phyloP scores from a whole-genome alignment of 192 early-diverging fungal species.

The Oehlia diaphana region DNA sequence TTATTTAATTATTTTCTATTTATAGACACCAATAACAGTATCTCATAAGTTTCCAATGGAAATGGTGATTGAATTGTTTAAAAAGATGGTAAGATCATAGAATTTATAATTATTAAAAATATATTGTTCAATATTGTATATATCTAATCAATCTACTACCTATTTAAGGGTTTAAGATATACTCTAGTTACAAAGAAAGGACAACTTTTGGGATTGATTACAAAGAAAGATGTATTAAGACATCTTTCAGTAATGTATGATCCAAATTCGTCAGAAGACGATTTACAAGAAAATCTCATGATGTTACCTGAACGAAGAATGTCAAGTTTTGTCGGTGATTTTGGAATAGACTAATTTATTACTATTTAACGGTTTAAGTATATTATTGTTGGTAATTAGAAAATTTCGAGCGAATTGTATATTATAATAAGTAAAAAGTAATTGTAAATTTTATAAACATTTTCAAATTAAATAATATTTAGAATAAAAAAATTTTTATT shows the following conservation, averaged over 20 bases:
- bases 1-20: not conserved
- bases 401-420: too few relatives aligned
- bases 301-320: conserved; percentile 23
- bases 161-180: conserved; percentile 57
- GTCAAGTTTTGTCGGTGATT: conserved; percentile 13
- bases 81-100: conserved; percentile 50
- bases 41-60: conserved; percentile 62
- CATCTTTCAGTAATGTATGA: conserved; percentile 43
- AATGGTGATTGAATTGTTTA: conserved; percentile 64
- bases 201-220: conserved; percentile 63
- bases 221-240: conserved; percentile 70
- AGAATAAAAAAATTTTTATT: too few relatives aligned
- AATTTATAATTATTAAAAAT: not conserved
- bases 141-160: not conserved
- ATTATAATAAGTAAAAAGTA: too few relatives aligned
- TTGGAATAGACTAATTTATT: conserved; percentile 6
- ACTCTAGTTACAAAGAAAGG: conserved; percentile 60
- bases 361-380: not conserved
- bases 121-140: not conserved
- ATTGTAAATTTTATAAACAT: too few relatives aligned
- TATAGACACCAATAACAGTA: conserved; percentile 62
- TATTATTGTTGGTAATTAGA: not conserved
- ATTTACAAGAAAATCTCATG: conserved; percentile 24
- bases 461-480: too few relatives aligned
- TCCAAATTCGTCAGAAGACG: conserved; percentile 21